A percentile compares a stretch with the other conserved stretches of the same genome.
Evolutionary conservation across 768 basidiomycete genomes (phyloP).

Genomic region (Tylopilus balloui): DNA sequence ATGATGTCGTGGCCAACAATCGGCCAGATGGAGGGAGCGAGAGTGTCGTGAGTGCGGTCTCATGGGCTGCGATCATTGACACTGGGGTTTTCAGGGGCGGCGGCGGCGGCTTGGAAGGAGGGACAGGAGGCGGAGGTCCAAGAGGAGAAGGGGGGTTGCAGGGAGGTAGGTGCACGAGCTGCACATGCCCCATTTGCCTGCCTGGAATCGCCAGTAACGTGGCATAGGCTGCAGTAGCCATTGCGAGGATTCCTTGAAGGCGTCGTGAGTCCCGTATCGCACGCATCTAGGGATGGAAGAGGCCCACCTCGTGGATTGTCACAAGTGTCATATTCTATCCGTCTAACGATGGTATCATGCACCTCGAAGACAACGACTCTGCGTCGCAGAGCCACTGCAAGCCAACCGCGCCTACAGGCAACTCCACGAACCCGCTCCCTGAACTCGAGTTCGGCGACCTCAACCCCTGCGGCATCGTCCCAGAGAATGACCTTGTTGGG

Average conservation of each 20-base stretch:
- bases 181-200: slow-evolving; percentile 83
- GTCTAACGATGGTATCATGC: slow-evolving; percentile 54
- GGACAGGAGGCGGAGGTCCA: slow-evolving; percentile 52
- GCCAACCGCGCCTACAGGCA: slow-evolving; percentile 78
- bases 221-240: slow-evolving; percentile 73
- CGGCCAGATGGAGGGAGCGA: slow-evolving; percentile 74
- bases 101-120: slow-evolving; percentile 52
- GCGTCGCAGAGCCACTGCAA: slow-evolving; percentile 74
- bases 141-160: slow-evolving; percentile 57
- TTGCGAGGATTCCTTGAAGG: slow-evolving; percentile 66
- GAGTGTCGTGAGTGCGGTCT: slow-evolving; percentile 71
- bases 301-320: slow-evolving; percentile 76
- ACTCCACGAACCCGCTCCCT: slow-evolving; percentile 77
- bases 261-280: slow-evolving; percentile 1
- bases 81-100: slow-evolving; percentile 59
- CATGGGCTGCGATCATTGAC: slow-evolving; percentile 82
- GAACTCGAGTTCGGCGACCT: slow-evolving; percentile 88
- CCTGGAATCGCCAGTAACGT: slow-evolving; percentile 86
- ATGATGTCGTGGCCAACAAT: slow-evolving; percentile 79
- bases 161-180: slow-evolving; percentile 79
- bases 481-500: slow-evolving; percentile 90
- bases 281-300: slow-evolving; percentile 2
- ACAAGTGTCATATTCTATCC: slow-evolving; percentile 80
- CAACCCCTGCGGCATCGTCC: slow-evolving; percentile 73
- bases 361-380: slow-evolving; percentile 78